Base-by-base conservation (phyloP, 2,329 filamentous ascomycete species). In the Colletotrichum zoysiae region DNA sequence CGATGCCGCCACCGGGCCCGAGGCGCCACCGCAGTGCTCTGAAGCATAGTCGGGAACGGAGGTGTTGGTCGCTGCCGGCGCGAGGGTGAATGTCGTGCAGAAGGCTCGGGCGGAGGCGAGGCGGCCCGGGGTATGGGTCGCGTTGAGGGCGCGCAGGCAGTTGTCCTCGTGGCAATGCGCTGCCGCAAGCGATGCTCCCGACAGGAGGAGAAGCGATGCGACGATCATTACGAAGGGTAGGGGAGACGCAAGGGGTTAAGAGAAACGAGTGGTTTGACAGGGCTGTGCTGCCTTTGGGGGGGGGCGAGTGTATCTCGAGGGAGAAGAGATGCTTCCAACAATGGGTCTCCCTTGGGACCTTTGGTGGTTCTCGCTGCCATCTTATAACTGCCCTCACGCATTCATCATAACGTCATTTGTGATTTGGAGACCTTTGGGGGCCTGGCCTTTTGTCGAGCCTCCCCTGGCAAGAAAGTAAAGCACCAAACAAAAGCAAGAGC, bases 111-210 rank as follows among this genome's bases (percentile, higher is more conserved):
- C 79, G 46, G 74, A 74, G 65, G 76, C 67, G 9, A 81, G 71
- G 42, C 78, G 78, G 55, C 77, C 78, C 3, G 79, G 78, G 18
- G 70, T 78, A 65, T 78, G 77, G 5, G 77, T 81, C 30, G 80
- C 79, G 33, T 77, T 74, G 67, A 82, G 61, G 33, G 81, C 80
- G 38, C 79, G 78, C 40, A 81, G 77, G 74, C 81, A 82, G 70
- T 81, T 79, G 74, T 82, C 80, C 30, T 78, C 78, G 56, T 74
- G 66, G 74, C 79, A 80, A 18, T 72, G 61, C 6, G 71, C 61
- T 12, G 51, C 33, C 33, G 35, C 3, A 12, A 56, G 53, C 33
- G 33, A n/a, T 14, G 18, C 16, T 5, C 53, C 53, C 35, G 33
- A 20, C 18, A 38, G 53, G 20, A 46, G 20, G 1, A 55, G 51